Conservation (phyloP, 192 early-diverging fungal genomes). For the Chytriomyces hyalinus region DNA sequence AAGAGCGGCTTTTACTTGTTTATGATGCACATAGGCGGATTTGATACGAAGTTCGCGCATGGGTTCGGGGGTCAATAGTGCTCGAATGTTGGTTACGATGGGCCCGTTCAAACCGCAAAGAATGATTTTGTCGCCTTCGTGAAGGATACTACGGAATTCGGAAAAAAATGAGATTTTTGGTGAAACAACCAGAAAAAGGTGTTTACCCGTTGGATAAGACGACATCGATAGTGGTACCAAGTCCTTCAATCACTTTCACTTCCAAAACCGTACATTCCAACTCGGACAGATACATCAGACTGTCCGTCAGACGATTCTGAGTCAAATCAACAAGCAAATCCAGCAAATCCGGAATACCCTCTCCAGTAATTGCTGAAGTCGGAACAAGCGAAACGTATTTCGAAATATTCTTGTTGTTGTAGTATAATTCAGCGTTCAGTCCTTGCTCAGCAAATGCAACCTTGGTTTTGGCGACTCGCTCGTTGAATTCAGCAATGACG, state of each 20-base stretch:
- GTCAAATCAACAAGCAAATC: slow-evolving; percentile 89
- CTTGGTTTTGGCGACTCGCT: slow-evolving; percentile 76
- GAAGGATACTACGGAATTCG: slow-evolving; percentile 58
- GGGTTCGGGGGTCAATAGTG: slow-evolving; percentile 98
- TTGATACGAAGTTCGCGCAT: slow-evolving; percentile 97
- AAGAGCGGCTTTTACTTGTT: slow-evolving; percentile 93
- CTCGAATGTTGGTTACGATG: slow-evolving; percentile 90
- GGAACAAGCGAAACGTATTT: slow-evolving; percentile 96
- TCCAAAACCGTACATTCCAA: slow-evolving; percentile 97
- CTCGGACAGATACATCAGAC: slow-evolving; percentile 95
- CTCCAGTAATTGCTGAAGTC: slow-evolving; percentile 97
- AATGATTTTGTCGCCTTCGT: slow-evolving; percentile 95
- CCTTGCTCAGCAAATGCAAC: slow-evolving; percentile 95
- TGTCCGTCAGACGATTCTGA: slow-evolving; percentile 91
- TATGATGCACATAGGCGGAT: slow-evolving; percentile 94
- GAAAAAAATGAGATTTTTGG: neutral
- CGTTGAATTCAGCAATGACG: slow-evolving; percentile 86
- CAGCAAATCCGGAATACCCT: slow-evolving; percentile 98
- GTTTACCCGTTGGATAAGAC: slow-evolving; percentile 80
- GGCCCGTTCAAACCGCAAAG: slow-evolving; percentile 94
- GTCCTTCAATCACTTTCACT: slow-evolving; percentile 98
- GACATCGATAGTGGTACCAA: slow-evolving; percentile 97
- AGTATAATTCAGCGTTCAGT: slow-evolving; percentile 89
- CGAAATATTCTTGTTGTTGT: slow-evolving; percentile 93
- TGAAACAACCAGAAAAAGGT: neutral